Evolutionary conservation across 179 eudicot species (phyloP), one percentile per base, ranked within the genome.

Genomic region (Silene coronaria): DNA sequence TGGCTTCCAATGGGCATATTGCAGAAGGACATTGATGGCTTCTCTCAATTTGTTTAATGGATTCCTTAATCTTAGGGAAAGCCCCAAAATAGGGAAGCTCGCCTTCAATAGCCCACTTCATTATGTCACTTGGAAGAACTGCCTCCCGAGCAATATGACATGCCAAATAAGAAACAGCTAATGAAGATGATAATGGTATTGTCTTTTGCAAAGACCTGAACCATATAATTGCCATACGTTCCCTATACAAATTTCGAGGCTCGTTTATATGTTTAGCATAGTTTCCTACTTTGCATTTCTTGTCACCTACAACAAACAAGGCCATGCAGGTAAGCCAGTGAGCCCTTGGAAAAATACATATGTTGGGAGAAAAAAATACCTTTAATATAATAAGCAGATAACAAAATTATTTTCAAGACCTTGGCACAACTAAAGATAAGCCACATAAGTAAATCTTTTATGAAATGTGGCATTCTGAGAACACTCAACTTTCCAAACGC

Each of bases 141-240:
- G 94, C 82, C 80, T 92, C 98, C 73, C 90, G 79, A 64, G 94
- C 94, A 48, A 94, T 70, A 79, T 92, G 96, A 75, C 98, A 94
- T 62, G 80, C 91, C 75, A 94, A 80, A 82, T 80, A 92, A 2
- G 87, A 78, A 79, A 95, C 80, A 2, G 84, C 96, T 58, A 95
- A 76, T 59, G 99, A 83, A 82, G 76, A 76, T 69, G 91, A 81
- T 23, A 90, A 72, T 0, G 99, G 97, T 48, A 95, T 82, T 26
- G 19, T 78, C 81, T 78, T 86, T 62, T 85, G 85, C 85, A 95
- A 79, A 27, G 89, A 87, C 79, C 76, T 87, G 78, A 74, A 77
- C 97, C 99, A 95, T 73, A 90, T 63, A 27, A 85, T 76, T 23
- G 87, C 86, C 78, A 88, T 83, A 76, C 92, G 85, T 73, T 90